Conservation (phyloP, 2,329 filamentous ascomycete genomes). For the Fusarium continuum region DNA sequence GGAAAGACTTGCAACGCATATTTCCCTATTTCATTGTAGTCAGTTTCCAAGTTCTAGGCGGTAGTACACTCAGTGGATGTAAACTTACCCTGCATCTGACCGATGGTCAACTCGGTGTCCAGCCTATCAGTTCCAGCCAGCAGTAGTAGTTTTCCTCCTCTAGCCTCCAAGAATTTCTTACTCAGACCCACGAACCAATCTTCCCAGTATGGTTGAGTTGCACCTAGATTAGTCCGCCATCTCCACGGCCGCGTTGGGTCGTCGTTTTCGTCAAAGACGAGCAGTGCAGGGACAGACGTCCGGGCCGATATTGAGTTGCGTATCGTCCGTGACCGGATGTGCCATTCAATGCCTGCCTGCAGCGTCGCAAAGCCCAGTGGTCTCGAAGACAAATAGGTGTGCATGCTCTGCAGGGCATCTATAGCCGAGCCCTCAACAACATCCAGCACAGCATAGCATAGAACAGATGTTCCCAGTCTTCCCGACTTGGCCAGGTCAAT, state of each 20-base stretch:
- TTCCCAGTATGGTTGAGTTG: conserved; percentile 92
- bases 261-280: conserved; percentile 60
- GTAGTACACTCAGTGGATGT: not conserved
- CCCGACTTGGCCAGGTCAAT: conserved; percentile 80
- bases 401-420: conserved; percentile 94
- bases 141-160: conserved; percentile 84
- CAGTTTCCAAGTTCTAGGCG: conserved; percentile 14
- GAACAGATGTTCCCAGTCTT: conserved; percentile 70
- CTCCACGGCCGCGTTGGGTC: conserved; percentile 66
- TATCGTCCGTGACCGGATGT: conserved; percentile 86
- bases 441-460: conserved; percentile 91
- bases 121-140: conserved; percentile 89
- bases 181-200: conserved; percentile 92
- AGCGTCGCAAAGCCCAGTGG: conserved; percentile 81
- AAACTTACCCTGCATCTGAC: conserved; percentile 90
- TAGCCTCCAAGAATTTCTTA: conserved; percentile 83
- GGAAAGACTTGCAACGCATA: conserved; percentile 96
- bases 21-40: conserved; percentile 68
- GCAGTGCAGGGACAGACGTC: conserved; percentile 83
- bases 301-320: conserved; percentile 84
- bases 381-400: conserved; percentile 84
- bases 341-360: conserved; percentile 89
- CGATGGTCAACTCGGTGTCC: conserved; percentile 92
- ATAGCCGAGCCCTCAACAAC: conserved; percentile 97
- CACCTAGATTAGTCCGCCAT: conserved; percentile 86